These are phyloP conservation scores for Lentinula novae-zelandiae DNA, from an alignment of 1,284 basidiomycete genomes.

Conservation along the genomic window DNA sequence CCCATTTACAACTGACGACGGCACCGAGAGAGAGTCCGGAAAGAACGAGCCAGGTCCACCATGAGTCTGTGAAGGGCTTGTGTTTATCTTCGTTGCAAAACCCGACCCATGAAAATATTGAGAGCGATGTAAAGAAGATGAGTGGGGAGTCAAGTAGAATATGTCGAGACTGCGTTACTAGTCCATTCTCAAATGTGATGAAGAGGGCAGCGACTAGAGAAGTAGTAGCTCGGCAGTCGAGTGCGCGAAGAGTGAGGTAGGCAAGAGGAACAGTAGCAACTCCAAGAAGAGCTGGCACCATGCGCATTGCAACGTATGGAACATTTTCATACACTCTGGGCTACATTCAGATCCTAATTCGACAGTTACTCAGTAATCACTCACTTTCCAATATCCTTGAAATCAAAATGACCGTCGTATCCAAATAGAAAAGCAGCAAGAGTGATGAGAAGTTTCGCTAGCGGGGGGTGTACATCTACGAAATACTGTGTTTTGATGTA, in stretches of 20 bases:
- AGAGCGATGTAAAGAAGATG: slow-evolving; percentile 95
- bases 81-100: slow-evolving; percentile 91
- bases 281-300: slow-evolving; percentile 88
- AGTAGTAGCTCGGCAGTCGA: slow-evolving; percentile 88
- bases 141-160: slow-evolving; percentile 98
- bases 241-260: slow-evolving; percentile 90
- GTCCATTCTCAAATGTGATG: slow-evolving; percentile 94
- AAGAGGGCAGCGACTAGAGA: slow-evolving; percentile 88
- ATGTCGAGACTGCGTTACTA: slow-evolving; percentile 93
- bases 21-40: slow-evolving; percentile 90
- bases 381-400: slow-evolving; percentile 96
- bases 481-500: slow-evolving; percentile 91
- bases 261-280: slow-evolving; percentile 87
- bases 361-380: background rate
- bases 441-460: slow-evolving; percentile 95
- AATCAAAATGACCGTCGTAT: slow-evolving; percentile 95
- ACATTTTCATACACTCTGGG: slow-evolving; percentile 78
- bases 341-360: background rate
- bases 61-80: slow-evolving; percentile 75
- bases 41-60: slow-evolving; percentile 94
- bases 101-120: slow-evolving; percentile 82
- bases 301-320: slow-evolving; percentile 95
- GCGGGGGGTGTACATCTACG: slow-evolving; percentile 96
- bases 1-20: slow-evolving; percentile 96
- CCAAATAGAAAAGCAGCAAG: slow-evolving; percentile 85